Evolutionary conservation across 768 basidiomycete genomes (phyloP), one percentile per base, ranked within the genome.

Genomic region (Boletus vermiculosoides): DNA sequence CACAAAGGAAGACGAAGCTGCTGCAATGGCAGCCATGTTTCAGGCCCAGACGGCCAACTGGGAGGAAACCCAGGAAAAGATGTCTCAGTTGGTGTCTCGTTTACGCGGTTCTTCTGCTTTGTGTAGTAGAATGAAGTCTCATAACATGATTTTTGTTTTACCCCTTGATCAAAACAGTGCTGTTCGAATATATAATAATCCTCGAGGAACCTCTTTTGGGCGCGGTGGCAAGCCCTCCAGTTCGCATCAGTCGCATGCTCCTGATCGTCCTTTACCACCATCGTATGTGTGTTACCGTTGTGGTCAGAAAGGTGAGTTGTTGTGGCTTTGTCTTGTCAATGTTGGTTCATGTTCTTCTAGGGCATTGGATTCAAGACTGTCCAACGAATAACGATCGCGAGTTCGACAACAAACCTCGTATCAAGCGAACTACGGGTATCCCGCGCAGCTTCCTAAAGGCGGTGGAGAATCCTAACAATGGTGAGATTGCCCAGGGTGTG

Each of bases 301-400:
- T 74, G 94, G 95, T 45, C 92, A 97, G 75, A 96, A 97, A 86
- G 97, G 95, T 90, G 70, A 50, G 78, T 61, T 50, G 37, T 16
- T 20, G 12, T 23, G 23, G 6, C 10, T 31, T 52, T 30, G 46
- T 54, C 25, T 16, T 31, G 34, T 56, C 37, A 36, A 30, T 59
- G 50, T 28, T 42, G 13, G 33, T 42, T 57, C 37, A 63, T 34
- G 36, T 36, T 54, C 45, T 45, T 22, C 20, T 70, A 98, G 96
- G 97, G 40, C 97, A 99, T 69, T 99, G 97, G 97, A 99, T 99
- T 61, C 95, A 99, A 70, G 92, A 97, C 60, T 99, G 97, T 70
- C 97, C 97, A 2, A 97, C 94, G 7, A 98, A 98, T 71, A 94
- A 89, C 64, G 93, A 99, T 69, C 88, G 93, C 50, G 93, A 95